Base-by-base conservation (phyloP, 495 filamentous ascomycete genomes). In the Letharia columbiana region DNA sequence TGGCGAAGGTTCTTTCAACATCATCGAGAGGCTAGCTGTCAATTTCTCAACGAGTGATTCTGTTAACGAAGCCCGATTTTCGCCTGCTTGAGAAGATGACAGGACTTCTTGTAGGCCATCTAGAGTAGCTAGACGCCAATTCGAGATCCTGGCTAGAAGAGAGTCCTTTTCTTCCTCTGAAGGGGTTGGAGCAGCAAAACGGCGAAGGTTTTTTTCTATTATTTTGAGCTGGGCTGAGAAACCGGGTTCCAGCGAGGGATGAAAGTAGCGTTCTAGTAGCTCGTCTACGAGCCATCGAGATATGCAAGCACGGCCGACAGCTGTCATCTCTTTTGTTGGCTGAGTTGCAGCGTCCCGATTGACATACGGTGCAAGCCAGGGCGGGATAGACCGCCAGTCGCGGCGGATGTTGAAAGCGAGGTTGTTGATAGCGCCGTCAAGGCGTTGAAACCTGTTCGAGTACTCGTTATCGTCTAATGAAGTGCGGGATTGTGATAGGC, bases 391-490 rank as follows among this genome's bases (percentile, higher is more conserved):
- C 67, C 84, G 84, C 94, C 94, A 98, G 70, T 93, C 87, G 73
- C 97, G 96, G 44, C 95, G 88, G 70, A 97, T 91, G 61, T 91
- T 91, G 76, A 96, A 98, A 2, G 95, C 88, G 1, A 98, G 81
- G 71, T 98, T 94, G 69, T 92, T 93, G 71, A 96, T 93, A 11
- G 94, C 91, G 54, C 94, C 93, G 69, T 98, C 94, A 49, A 98
- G 83, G 23, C 95, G 90, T 67, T 89, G 88, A 74, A 98, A 98
- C 17, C 95, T 85, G 44, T 87, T 91, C 49, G 85, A 81, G 71
- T 98, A 98, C 79, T 98, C 94, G 74, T 87, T 95, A 74, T 98
- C 94, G 75, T 98, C 94, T 40, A 98, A 87, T 8, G 94, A 91
- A 1, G 93, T 98, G 41, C 92, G 90, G 20, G 93, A 98, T 69